Base-by-base conservation (phyloP, 148 eudicot species). In the Persicaria tinctoria region DNA sequence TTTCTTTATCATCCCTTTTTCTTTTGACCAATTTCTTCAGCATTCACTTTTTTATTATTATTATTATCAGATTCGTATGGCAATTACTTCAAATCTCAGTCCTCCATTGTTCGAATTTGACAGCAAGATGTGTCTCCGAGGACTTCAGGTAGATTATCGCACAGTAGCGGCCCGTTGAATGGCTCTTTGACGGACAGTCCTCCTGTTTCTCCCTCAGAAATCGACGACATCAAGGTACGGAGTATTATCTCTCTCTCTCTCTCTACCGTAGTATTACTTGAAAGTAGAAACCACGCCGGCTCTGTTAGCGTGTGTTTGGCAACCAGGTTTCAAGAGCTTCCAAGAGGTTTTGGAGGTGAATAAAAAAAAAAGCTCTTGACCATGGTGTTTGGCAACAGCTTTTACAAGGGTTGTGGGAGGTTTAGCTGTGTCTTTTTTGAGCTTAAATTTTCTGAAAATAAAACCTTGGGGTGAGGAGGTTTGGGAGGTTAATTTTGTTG, bases 121-220 rank as follows among this genome's bases (percentile, higher is more conserved):
- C 96, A 91, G 97, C 97, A 94, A 75, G 97, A 94, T 46, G 92
- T 87, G 72, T 94, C 98, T n/a, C 98, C 98, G 41, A 87, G 97
- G 77, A 94, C 98, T 47, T 94, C 98, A 3, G 97, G 97, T 45
- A 80, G 98, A 77, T 88, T 91, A 1, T 94, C 98, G 3, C 98
- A 94, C 73, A 90, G 96, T 77, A 94, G 98, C 78, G 98, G 98
- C 55, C 98, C 98, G 72, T 83, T 91, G 8, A 91, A 88, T 81
- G 91, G 93, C 71, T 91, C 98, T 77, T 86, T 88, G 77, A 88
- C 95, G 17, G 98, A 94, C 79, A 90, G 93, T 70, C 97, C 98
- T 5, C 97, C 98, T 4, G 87, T 90, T 51, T 94, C 98, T 48
- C 98, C 98, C 62, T 87, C 97, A 41, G 93, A 94, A 78, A 79